These are phyloP conservation scores for Tolypocladium tropicale DNA, from an alignment of 2,329 filamentous ascomycete species.

Conservation along the genomic window DNA sequence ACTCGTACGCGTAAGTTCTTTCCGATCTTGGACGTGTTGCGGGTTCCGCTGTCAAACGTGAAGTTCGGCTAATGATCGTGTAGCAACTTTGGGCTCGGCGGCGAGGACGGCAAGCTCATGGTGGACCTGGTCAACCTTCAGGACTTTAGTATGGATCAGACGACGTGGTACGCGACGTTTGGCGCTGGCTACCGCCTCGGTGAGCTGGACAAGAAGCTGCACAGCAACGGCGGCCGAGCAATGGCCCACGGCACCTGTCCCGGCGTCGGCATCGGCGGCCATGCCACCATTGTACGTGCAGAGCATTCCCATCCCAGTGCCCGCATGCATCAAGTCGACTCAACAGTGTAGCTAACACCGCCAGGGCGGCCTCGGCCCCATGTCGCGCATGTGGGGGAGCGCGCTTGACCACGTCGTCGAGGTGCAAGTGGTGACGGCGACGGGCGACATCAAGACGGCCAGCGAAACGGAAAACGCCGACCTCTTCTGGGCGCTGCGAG, in stretches of 20 bases:
- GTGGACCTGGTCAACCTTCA: slow-evolving; percentile 45
- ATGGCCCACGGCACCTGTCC: slow-evolving; percentile 51
- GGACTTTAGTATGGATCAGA: slow-evolving; percentile 39
- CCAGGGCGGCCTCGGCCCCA: slow-evolving; percentile 47
- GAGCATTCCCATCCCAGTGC: not conserved
- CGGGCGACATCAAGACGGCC: slow-evolving; percentile 39
- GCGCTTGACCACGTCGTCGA: slow-evolving; percentile 44
- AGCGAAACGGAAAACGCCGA: slow-evolving; percentile 37
- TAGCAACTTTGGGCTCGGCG: slow-evolving; percentile 36
- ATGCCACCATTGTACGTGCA: slow-evolving; percentile 41
- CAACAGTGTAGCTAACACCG: not conserved
- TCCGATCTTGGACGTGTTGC: too few species aligned
- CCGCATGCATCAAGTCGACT: not conserved
- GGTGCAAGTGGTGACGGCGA: slow-evolving; percentile 45
- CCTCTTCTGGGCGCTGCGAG: slow-evolving; percentile 46
- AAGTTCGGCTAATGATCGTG: too few species aligned
- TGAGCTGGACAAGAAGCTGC: slow-evolving; percentile 38
- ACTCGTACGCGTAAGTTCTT: slow-evolving; percentile 46
- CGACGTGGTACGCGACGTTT: slow-evolving; percentile 43
- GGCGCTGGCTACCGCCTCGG: slow-evolving; percentile 43
- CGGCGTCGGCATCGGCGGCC: slow-evolving; percentile 47
- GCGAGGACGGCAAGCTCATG: slow-evolving; percentile 37
- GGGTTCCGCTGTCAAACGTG: too few species aligned
- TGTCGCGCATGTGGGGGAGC: slow-evolving; percentile 48
- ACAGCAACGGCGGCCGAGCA: slow-evolving; percentile 41